Evolutionary conservation across 768 basidiomycete species (phyloP), one percentile per base, ranked within the genome.

Genomic region (Suillus fuscotomentosus): DNA sequence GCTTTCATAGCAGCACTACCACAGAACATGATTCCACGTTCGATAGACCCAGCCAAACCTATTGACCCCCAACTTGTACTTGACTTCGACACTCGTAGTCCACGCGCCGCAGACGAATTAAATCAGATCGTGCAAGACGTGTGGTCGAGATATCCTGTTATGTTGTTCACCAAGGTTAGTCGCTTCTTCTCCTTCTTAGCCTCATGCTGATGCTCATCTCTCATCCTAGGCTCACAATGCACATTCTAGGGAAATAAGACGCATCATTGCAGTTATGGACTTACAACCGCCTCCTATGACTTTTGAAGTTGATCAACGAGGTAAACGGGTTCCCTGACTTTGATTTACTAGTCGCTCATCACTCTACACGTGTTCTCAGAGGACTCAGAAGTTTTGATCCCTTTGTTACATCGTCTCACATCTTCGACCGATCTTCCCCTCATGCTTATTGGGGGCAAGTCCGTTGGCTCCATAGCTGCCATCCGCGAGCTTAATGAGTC

Each of bases 51-150:
- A 0, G 69, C 80, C 13, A 67, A 69, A 13, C 85, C 91, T 9
- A 86, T 94, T 64, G 92, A 94, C 73, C 91, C 93, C 4, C 85
- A 92, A 69, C 84, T 94, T 63, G 84, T 95, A 5, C 82, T 95
- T 48, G 92, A 91, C 70, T 95, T 94, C 72, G 91, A 94, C 72
- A 89, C 90, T 0, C 84, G 87, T n/a, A 79, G 84, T 50, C 77
- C 84, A 3, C 81, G 83, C 15, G 90, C 91, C 1, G 69, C 71
- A 22, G 83, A 86, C 41, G 91, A 93, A 73, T 78, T 93, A 39
- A 72, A 76, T 41, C 77, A 79, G 1, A 79, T 93, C 72, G 83
- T 88, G 8, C 76, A 81, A 1, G 86, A 91, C 38, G 85, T 90
- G 1, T 94, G 92, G 92, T 69, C 81, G 4, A 81, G 84, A 43